Evolutionary conservation across 192 early-diverging fungal species (phyloP).

Genomic region (Backusella sp.): DNA sequence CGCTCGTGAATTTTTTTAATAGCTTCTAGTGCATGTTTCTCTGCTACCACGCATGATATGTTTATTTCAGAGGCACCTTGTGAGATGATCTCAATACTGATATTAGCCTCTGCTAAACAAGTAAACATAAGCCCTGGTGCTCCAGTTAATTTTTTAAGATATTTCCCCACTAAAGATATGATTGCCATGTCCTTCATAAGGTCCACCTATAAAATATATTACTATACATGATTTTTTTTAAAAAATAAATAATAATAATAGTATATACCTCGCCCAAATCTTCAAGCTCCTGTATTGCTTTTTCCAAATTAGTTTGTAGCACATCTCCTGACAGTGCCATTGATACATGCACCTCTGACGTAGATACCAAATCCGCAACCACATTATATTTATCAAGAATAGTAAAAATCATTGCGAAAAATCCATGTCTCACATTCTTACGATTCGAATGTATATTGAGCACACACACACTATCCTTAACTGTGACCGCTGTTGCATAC

Average conservation of each 20-base stretch:
- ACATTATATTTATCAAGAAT: slow-evolving; percentile 81
- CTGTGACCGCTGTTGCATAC: slow-evolving; percentile 89
- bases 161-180: slow-evolving; percentile 84
- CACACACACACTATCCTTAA: slow-evolving; percentile 86
- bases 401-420: slow-evolving; percentile 86
- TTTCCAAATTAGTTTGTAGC: slow-evolving; percentile 51
- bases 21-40: slow-evolving; percentile 58
- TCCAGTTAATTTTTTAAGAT: slow-evolving; percentile 89
- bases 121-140: slow-evolving; percentile 83
- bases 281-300: slow-evolving; percentile 65
- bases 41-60: slow-evolving; percentile 86
- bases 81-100: slow-evolving; percentile 95
- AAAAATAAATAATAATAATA: not conserved
- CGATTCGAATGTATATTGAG: slow-evolving; percentile 91
- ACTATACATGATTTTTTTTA: not conserved
- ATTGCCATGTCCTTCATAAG: slow-evolving; percentile 75
- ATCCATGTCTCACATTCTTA: slow-evolving; percentile 86
- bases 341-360: slow-evolving; percentile 81
- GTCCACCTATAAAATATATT: slow-evolving; percentile 38
- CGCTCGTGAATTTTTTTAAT: slow-evolving; percentile 78
- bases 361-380: slow-evolving; percentile 82
- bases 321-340: slow-evolving; percentile 61
- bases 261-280: slow-evolving; percentile 74
- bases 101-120: slow-evolving; percentile 68
- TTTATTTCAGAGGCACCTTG: slow-evolving; percentile 96